Evolutionary conservation across 2,329 filamentous ascomycete genomes (phyloP).

Genomic region (Xylariaceae sp.): DNA sequence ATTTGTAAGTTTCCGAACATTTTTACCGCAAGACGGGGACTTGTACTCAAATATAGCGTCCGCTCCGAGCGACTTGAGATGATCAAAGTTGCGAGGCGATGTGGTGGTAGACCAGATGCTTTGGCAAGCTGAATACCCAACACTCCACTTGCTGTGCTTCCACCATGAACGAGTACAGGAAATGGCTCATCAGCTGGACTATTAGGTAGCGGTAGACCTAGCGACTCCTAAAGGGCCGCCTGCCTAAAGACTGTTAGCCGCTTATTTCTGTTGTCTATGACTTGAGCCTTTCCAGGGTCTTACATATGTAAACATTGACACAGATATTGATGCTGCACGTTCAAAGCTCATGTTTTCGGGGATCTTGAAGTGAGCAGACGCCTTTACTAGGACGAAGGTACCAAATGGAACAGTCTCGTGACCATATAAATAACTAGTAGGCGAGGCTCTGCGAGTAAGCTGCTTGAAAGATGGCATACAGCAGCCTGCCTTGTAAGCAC

Average conservation of each 20-base stretch:
- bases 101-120: slow-evolving; percentile 31
- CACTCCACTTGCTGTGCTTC: slow-evolving; percentile 54
- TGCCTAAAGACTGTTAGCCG: neutral
- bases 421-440: neutral
- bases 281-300: neutral
- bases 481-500: no score
- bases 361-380: slow-evolving; percentile 41
- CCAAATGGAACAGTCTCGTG: slow-evolving; percentile 42
- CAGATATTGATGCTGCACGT: slow-evolving; percentile 42
- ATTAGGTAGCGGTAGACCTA: slow-evolving; percentile 46
- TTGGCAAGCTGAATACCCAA: slow-evolving; percentile 45
- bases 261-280: neutral
- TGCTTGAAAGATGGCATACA: no score
- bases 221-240: slow-evolving; percentile 46
- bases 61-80: slow-evolving; percentile 3
- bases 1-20: slow-evolving; percentile 9
- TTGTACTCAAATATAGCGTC: slow-evolving; percentile 10
- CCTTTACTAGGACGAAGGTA: slow-evolving; percentile 38
- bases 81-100: slow-evolving; percentile 11
- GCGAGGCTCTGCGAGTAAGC: no score
- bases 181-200: slow-evolving; percentile 32
- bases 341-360: slow-evolving; percentile 44
- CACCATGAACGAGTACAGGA: slow-evolving; percentile 44
- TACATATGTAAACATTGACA: slow-evolving; percentile 41
- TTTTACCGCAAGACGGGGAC: slow-evolving; percentile 1